These are phyloP conservation scores for Penicillium canariense DNA, from an alignment of 495 filamentous ascomycete species.

Conservation along the genomic window DNA sequence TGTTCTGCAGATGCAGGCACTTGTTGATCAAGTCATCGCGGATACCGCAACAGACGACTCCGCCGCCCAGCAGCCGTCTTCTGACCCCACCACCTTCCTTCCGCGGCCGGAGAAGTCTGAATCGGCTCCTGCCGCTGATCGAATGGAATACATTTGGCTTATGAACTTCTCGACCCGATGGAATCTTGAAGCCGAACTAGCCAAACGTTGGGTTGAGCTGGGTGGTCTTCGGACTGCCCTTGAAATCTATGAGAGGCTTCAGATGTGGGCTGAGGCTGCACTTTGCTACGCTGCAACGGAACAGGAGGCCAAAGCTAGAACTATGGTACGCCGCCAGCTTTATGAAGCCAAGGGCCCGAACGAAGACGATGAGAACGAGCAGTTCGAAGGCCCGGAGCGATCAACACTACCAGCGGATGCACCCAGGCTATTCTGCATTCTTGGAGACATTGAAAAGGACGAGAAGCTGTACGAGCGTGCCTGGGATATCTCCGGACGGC, in stretches of 20 bases:
- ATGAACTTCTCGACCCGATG: constrained; percentile 82
- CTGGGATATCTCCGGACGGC: constrained; percentile 78
- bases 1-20: constrained; percentile 89
- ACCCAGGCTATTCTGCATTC: constrained; percentile 85
- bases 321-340: constrained; percentile 71
- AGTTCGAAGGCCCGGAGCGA: constrained; percentile 58
- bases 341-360: constrained; percentile 57
- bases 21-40: constrained; percentile 93
- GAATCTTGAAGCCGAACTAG: constrained; percentile 91
- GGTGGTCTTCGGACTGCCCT: constrained; percentile 86
- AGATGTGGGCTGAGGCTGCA: constrained; percentile 94
- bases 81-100: constrained; percentile 69
- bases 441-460: constrained; percentile 83
- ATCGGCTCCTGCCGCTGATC: constrained; percentile 70
- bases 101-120: constrained; percentile 73
- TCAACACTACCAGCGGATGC: constrained; percentile 75
- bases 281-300: constrained; percentile 83
- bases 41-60: constrained; percentile 62
- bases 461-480: constrained; percentile 74
- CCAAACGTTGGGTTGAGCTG: constrained; percentile 81
- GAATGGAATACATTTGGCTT: constrained; percentile 78
- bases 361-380: constrained; percentile 54
- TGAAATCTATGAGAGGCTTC: constrained; percentile 91
- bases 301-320: constrained; percentile 76
- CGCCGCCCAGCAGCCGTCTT: constrained; percentile 28